Base-by-base conservation (phyloP, 108 stramenopile species). In the Cyclostephanos tholiformis region DNA sequence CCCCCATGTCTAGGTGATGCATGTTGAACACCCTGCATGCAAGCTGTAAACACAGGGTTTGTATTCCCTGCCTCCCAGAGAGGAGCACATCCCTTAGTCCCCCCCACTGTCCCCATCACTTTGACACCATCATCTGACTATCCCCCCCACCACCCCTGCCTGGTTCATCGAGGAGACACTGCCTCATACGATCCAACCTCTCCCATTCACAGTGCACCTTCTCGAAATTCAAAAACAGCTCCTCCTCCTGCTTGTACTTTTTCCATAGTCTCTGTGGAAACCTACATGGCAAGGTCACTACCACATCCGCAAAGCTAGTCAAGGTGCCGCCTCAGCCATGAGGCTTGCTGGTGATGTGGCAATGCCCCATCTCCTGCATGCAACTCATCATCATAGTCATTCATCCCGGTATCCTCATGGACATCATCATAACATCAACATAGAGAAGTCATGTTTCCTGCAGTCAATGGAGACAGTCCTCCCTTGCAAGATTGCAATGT, bases 1-100 rank as follows among this genome's bases (percentile, higher is more conserved):
- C 73, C 43, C 83, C 85, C 35, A 90, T 80, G 59, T 87, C 86
- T 19, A 92, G 56, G 35, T 86, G 85, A 76, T 88, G 86, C 86
- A 90, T 89, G 13, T 82, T 81, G 75, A 93, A 89, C 16, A 81
- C 88, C 50, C 81, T 75, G 38, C 85, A 73, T 2, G 91, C 89
- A 80, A 87, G 86, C 30, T 82, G 85, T 72, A 89, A 90, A 46
- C 91, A 63, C 43, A 83, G 38, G 25, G 76, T 68, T 44, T 76
- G 84, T 25, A 88, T 84, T 56, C 83, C 76, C 20, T 60, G 60
- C 23, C 75, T 85, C 9, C 76, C 69, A 35, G 63, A 69, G 49
- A 58, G 38, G 17, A 77, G 41, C 2, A 69, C 76, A 49, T 77
- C 74, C 49, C 57, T 51, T 4, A 75, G 30, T 12, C 74, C 66